phyloP scores from a whole-genome alignment of 1,284 basidiomycete genomes.

The Leccinum pachyderme region DNA sequence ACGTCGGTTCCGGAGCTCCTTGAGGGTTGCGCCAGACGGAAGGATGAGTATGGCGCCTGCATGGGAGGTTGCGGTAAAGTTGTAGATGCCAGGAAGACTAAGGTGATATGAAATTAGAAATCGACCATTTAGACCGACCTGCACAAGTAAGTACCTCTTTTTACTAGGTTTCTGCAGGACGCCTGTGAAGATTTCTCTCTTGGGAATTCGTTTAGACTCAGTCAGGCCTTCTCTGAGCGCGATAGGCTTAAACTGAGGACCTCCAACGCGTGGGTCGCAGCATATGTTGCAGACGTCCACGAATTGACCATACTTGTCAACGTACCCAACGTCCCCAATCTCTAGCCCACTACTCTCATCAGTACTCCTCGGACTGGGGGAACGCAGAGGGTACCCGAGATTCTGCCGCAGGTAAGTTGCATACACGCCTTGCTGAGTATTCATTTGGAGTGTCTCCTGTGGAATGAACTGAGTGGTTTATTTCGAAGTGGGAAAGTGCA shows the following conservation, averaged over 20 bases:
- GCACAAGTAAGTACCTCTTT: no score
- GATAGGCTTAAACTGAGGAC: no score
- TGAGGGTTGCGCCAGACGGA: slow-evolving; percentile 2
- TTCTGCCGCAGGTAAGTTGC: slow-evolving; percentile 4
- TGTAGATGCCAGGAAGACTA: not conserved
- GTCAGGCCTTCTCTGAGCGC: no score
- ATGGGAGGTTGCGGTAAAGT: not conserved
- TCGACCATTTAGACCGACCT: no score
- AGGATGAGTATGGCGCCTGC: slow-evolving; percentile 10
- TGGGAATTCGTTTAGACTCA: no score
- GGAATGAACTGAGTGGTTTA: no score
- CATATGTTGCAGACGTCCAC: slow-evolving; percentile 3
- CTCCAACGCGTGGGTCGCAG: no score
- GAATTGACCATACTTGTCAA: slow-evolving; percentile 1
- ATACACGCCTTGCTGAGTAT: slow-evolving; percentile 1
- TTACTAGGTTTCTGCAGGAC: not conserved
- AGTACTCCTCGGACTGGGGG: not conserved
- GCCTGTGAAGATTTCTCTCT: not conserved
- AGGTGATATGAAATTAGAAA: no score
- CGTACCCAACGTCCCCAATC: slow-evolving; percentile 13
- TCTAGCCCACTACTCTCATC: slow-evolving; percentile 1
- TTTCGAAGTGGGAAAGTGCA: no score
- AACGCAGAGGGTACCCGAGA: slow-evolving; percentile 10
- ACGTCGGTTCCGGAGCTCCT: not conserved
- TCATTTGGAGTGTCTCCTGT: not conserved